These are phyloP conservation scores for Plasmodium cynomolgi DNA, from an alignment of 169 alveolate species.

Conservation along the genomic window DNA sequence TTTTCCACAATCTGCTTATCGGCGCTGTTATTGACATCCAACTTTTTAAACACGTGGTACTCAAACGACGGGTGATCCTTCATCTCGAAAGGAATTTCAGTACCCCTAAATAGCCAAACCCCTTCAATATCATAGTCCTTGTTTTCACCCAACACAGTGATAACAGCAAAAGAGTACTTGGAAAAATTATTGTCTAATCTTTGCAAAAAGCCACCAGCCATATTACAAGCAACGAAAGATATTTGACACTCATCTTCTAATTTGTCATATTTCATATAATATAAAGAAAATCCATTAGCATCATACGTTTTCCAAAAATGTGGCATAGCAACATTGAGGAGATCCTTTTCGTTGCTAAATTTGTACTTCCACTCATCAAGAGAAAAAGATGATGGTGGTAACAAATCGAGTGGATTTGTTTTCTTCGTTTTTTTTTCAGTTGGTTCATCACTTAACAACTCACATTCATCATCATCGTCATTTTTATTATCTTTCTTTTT, in stretches of 20 bases:
- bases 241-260: slow-evolving; percentile 95
- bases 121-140: slow-evolving; percentile 94
- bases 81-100: slow-evolving; percentile 91
- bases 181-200: slow-evolving; percentile 93
- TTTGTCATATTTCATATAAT: slow-evolving; percentile 94
- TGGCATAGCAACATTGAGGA: slow-evolving; percentile 90
- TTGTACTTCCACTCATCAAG: slow-evolving; percentile 96
- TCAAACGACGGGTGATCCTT: slow-evolving; percentile 97
- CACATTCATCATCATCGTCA: slow-evolving; percentile 12
- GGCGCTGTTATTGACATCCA: slow-evolving; percentile 85
- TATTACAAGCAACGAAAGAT: slow-evolving; percentile 91
- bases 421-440: slow-evolving; percentile 84
- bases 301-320: slow-evolving; percentile 92
- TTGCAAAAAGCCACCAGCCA: slow-evolving; percentile 95
- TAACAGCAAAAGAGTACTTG: slow-evolving; percentile 94
- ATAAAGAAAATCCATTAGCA: slow-evolving; percentile 92
- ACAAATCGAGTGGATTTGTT: slow-evolving; percentile 87
- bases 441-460: slow-evolving; percentile 68
- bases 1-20: slow-evolving; percentile 92
- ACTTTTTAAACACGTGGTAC: slow-evolving; percentile 90
- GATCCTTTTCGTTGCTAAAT: slow-evolving; percentile 92
- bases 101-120: slow-evolving; percentile 97
- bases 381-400: slow-evolving; percentile 92
- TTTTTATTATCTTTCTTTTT: slow-evolving; percentile 58
- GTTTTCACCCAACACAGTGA: slow-evolving; percentile 94